Percentiles rank a stretch among this genome's conserved stretches.
Conservation (phyloP, 345 rosid species). For the Populus pruinosa region DNA sequence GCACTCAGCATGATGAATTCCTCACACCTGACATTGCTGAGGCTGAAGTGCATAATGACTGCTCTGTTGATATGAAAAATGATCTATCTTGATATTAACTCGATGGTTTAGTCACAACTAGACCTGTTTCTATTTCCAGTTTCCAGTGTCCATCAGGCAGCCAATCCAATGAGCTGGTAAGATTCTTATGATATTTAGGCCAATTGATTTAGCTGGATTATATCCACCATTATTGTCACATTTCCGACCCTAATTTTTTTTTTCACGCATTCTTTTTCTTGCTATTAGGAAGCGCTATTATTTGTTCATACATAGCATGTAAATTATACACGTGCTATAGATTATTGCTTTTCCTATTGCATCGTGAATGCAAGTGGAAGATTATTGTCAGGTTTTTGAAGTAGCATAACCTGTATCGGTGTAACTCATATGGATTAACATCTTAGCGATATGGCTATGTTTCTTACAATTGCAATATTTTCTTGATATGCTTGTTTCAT, state of each 20-base stretch:
- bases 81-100: constrained; percentile 11
- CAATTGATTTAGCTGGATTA: background rate
- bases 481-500: background rate
- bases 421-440: background rate
- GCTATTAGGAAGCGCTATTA: background rate
- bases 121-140: constrained; percentile 19
- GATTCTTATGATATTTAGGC: background rate
- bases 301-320: background rate
- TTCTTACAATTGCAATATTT: background rate
- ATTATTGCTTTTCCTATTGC: background rate
- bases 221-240: background rate
- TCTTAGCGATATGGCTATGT: background rate
- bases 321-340: background rate
- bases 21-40: constrained; percentile 22
- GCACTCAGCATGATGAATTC: constrained; percentile 38
- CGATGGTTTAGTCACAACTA: constrained; percentile 7
- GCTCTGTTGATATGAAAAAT: constrained; percentile 8
- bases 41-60: constrained; percentile 9
- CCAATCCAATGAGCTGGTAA: constrained; percentile 31
- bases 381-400: background rate
- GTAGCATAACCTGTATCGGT: background rate
- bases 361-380: background rate
- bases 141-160: constrained; percentile 21
- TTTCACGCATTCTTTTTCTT: background rate
- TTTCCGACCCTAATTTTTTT: background rate